phyloP scores from a whole-genome alignment of 164 flowering plant genomes.

The Magnolia officinalis region DNA sequence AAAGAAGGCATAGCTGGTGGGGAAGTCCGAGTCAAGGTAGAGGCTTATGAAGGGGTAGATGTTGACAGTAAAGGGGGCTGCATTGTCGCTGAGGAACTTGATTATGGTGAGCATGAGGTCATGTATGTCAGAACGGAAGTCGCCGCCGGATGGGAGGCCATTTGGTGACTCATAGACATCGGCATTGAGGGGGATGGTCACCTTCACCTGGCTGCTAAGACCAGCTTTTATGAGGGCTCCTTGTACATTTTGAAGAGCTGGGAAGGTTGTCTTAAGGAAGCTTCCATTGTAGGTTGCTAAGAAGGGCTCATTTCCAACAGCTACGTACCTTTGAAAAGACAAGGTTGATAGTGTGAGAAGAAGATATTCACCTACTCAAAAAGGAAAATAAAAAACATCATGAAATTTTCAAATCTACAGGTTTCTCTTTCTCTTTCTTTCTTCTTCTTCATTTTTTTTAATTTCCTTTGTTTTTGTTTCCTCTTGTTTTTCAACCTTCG shows the following conservation, averaged over 20 bases:
- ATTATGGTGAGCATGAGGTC: slow-evolving; percentile 61
- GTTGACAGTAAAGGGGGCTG: slow-evolving; percentile 74
- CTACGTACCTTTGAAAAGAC: slow-evolving; percentile 59
- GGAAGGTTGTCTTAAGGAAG: slow-evolving; percentile 62
- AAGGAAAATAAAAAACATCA: no score
- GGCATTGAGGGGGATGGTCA: slow-evolving; percentile 72
- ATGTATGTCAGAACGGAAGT: slow-evolving; percentile 75
- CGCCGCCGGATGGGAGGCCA: slow-evolving; percentile 68
- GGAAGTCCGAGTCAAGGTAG: slow-evolving; percentile 62
- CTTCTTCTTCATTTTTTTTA: no score
- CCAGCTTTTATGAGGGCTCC: slow-evolving; percentile 78
- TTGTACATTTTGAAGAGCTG: slow-evolving; percentile 80
- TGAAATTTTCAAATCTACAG: background rate
- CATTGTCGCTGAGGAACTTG: slow-evolving; percentile 64
- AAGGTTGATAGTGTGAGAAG: background rate
- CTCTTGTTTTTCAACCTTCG: no score
- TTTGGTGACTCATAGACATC: slow-evolving; percentile 60
- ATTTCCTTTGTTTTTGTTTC: no score
- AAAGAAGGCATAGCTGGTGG: slow-evolving; percentile 85
- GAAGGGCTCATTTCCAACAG: slow-evolving; percentile 95
- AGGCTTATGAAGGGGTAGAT: slow-evolving; percentile 91
- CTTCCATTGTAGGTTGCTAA: slow-evolving; percentile 69
- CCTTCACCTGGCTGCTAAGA: slow-evolving; percentile 54
- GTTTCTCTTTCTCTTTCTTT: no score
- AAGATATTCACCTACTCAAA: background rate